Evolutionary conservation across 805 yeast species (phyloP), one percentile per base, ranked within the genome.

Genomic region (Gaillardinia entomophila): DNA sequence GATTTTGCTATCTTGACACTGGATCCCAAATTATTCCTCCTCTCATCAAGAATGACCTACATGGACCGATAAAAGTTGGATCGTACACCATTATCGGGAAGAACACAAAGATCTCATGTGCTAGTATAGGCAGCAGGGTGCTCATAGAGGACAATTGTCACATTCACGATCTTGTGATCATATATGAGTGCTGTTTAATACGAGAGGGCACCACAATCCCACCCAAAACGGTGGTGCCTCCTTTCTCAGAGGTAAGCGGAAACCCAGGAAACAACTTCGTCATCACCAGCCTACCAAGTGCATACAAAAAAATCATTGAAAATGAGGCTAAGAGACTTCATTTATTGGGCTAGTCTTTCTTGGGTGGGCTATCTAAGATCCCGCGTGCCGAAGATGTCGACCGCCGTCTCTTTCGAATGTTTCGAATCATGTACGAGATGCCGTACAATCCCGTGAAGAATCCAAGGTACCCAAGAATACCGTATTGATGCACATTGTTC

Each of bases 101-200:
- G 2, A 37, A 53, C 24, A 40, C 65, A 13, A 30, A 20, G 2
- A 36, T 76, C 2, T 38, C 51, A 14, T 60, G 67, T 48, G 54
- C 61, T 3, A 57, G 46, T 26, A 52, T 76, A 4, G 81, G 81
- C 0, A 71, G 60, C 35, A 47, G 80, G 15, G 79, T 75, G 1
- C 36, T 58, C 7, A 53, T 77, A 2, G 81, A 77, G 4, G 37
- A 38, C 1, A 40, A 55, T 22, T 71, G 77, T 36, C 33, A 38
- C 0, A 38, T 76, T 12, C 60, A 51, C 1, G 51, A 59, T 26
- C 43, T 57, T 16, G 54, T 67, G 6, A 55, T 66, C 1, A 50
- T 77, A 11, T 65, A 73, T 43, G 83, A 76, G 31, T 72, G 79
- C 44, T 72, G 77, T 34, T 38, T 71, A 3, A 56, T 77, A 3